Percentiles rank a stretch among this genome's conserved stretches.
These are phyloP conservation scores for Ophiostoma perfectum DNA, from an alignment of 2,329 filamentous ascomycete species.

Conservation along the genomic window DNA sequence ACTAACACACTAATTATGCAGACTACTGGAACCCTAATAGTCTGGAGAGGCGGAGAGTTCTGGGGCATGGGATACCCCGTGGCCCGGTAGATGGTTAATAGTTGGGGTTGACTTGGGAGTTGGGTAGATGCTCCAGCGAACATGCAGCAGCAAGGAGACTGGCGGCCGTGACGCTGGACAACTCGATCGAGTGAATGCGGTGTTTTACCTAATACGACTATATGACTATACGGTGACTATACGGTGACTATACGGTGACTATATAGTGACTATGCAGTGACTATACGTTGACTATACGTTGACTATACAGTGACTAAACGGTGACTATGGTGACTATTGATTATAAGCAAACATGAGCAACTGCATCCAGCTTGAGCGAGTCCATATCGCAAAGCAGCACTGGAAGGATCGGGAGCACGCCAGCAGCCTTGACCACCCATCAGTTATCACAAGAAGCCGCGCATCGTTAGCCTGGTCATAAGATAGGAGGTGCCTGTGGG, in stretches of 20 bases:
- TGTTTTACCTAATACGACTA: too few species aligned
- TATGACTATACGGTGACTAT: too few species aligned
- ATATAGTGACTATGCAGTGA: too few species aligned
- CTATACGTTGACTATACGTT: too few species aligned
- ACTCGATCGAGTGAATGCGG: too few species aligned
- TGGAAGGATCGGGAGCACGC: too few species aligned
- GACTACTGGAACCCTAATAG: not conserved
- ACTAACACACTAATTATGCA: not conserved
- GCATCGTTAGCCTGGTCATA: too few species aligned
- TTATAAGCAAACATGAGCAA: not conserved
- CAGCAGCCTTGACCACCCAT: too few species aligned
- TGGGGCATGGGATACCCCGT: not conserved
- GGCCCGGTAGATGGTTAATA: not conserved
- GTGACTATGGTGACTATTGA: not conserved
- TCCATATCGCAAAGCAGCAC: too few species aligned
- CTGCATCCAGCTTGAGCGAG: not conserved
- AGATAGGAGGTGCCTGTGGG: not conserved
- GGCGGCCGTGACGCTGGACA: not conserved
- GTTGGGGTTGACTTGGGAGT: not conserved
- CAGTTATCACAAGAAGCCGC: too few species aligned
- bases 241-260: too few species aligned
- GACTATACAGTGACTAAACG: not conserved
- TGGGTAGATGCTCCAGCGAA: not conserved
- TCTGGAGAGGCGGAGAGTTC: not conserved
- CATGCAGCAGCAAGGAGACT: not conserved